A percentile compares a stretch with the other conserved stretches of the same genome.
Conservation (phyloP, 139 green algal species). For the Chlamydomonas asymmetrica region DNA sequence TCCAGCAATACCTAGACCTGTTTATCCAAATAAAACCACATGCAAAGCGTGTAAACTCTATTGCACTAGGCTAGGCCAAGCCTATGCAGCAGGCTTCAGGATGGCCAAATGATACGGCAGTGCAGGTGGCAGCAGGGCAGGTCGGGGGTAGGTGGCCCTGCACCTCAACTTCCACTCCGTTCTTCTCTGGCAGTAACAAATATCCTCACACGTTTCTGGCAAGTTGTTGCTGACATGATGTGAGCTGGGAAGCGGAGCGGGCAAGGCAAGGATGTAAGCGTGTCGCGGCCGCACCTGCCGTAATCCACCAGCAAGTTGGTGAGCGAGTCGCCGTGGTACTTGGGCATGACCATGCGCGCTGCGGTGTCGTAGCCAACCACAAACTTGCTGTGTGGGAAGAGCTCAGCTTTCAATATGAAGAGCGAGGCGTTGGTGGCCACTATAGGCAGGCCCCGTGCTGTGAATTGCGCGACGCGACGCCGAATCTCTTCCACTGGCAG, state of each 20-base stretch:
- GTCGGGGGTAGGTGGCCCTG: neutral
- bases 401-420: conserved; percentile 76
- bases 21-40: too few relatives aligned
- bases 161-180: neutral
- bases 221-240: neutral
- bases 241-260: neutral
- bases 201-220: too few relatives aligned
- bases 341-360: conserved; percentile 68
- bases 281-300: neutral
- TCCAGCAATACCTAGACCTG: too few relatives aligned
- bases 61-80: too few relatives aligned
- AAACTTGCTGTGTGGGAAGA: conserved; percentile 69
- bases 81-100: too few relatives aligned
- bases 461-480: conserved; percentile 78
- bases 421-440: conserved; percentile 75
- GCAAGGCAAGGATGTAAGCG: neutral
- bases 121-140: neutral
- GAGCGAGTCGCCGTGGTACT: conserved; percentile 73
- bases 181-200: neutral
- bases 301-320: conserved; percentile 64
- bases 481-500: conserved; percentile 61
- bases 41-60: too few relatives aligned
- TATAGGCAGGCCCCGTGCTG: conserved; percentile 55
- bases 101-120: too few relatives aligned
- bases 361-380: conserved; percentile 86